phyloP scores from a whole-genome alignment of 768 basidiomycete species.

The Auricularia sp. region DNA sequence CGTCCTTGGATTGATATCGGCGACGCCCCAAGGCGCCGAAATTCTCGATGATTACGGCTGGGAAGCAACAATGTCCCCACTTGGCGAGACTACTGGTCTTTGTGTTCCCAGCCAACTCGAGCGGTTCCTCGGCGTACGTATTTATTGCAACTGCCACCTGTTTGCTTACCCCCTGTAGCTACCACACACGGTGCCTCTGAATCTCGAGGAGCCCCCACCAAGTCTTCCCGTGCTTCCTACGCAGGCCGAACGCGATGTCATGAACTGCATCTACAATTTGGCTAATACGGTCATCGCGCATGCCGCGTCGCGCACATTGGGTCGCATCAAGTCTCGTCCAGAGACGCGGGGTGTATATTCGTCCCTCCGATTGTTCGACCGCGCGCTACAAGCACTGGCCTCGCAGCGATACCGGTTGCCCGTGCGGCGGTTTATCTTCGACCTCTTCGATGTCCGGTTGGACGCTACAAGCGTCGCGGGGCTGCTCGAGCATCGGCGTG shows the following conservation, averaged over 20 bases:
- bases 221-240: slow-evolving; percentile 56
- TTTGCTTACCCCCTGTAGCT: slow-evolving; percentile 28
- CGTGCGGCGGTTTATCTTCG: slow-evolving; percentile 85
- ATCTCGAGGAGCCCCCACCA: slow-evolving; percentile 22
- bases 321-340: slow-evolving; percentile 67
- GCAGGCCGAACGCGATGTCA: slow-evolving; percentile 69
- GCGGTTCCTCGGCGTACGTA: slow-evolving; percentile 42
- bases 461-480: slow-evolving; percentile 49
- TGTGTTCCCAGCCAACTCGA: slow-evolving; percentile 83
- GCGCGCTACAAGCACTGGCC: slow-evolving; percentile 80
- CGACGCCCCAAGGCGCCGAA: slow-evolving; percentile 86
- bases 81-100: slow-evolving; percentile 80
- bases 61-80: slow-evolving; percentile 81
- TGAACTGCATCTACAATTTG: slow-evolving; percentile 86
- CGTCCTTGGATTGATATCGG: slow-evolving; percentile 85
- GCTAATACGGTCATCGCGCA: slow-evolving; percentile 95
- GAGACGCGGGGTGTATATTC: slow-evolving; percentile 69
- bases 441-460: slow-evolving; percentile 81
- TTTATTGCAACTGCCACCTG: no score
- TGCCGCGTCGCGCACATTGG: slow-evolving; percentile 81
- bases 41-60: slow-evolving; percentile 87
- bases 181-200: slow-evolving; percentile 49
- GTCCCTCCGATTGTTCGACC: slow-evolving; percentile 70
- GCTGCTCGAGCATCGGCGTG: slow-evolving; percentile 40
- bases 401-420: slow-evolving; percentile 85